Evolutionary conservation across 768 basidiomycete species (phyloP).

Genomic region (Mycena floridula): DNA sequence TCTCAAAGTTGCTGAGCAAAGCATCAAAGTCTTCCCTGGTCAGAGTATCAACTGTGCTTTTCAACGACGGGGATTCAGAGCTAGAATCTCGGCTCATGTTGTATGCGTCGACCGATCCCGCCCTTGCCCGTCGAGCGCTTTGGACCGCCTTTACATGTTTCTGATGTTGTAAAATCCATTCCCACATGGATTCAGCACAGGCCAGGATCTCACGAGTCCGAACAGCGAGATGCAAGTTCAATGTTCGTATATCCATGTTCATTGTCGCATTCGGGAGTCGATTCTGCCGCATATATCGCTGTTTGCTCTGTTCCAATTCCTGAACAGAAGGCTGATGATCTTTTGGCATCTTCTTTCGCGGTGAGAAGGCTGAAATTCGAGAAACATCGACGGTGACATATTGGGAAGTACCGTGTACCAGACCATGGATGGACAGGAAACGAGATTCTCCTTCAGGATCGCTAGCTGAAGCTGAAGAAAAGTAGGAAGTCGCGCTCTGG

Average conservation of each 20-base stretch:
- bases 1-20: slow-evolving; percentile 48
- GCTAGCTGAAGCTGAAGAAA: not conserved
- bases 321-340: not conserved
- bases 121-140: slow-evolving; percentile 11
- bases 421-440: slow-evolving; percentile 27
- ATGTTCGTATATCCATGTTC: slow-evolving; percentile 47
- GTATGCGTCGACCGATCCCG: slow-evolving; percentile 10
- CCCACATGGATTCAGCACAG: slow-evolving; percentile 78
- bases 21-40: slow-evolving; percentile 58
- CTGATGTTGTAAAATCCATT: slow-evolving; percentile 57
- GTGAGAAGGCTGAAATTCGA: slow-evolving; percentile 35
- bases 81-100: not conserved
- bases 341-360: slow-evolving; percentile 17
- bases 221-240: slow-evolving; percentile 60
- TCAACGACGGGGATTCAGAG: slow-evolving; percentile 11
- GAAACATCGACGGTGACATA: slow-evolving; percentile 44
- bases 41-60: slow-evolving; percentile 38
- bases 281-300: not conserved
- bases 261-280: slow-evolving; percentile 49
- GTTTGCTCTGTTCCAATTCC: not conserved
- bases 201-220: slow-evolving; percentile 60
- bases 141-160: slow-evolving; percentile 5
- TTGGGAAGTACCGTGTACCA: slow-evolving; percentile 33
- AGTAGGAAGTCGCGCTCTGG: not conserved
- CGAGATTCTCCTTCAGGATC: slow-evolving; percentile 19